A percentile compares a stretch with the other conserved stretches of the same genome.
These are phyloP conservation scores for Choiromyces venosus DNA, from an alignment of 495 filamentous ascomycete genomes.

Conservation along the genomic window DNA sequence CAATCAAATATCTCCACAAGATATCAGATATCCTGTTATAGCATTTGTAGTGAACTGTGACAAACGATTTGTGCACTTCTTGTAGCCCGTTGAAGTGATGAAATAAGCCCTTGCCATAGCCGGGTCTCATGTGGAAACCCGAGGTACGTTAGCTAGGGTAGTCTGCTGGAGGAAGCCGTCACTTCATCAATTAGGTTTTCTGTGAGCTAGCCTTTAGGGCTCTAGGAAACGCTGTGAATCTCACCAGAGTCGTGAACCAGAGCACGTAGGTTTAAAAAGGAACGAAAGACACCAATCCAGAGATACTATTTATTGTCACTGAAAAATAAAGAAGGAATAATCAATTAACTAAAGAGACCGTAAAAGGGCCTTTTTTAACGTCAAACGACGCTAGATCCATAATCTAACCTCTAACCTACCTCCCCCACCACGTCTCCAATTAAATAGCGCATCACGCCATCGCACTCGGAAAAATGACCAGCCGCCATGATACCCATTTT, in stretches of 20 bases:
- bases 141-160: too few species aligned
- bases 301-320: not conserved
- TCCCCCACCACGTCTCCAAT: not conserved
- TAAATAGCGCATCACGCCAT: not conserved
- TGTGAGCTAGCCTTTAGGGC: too few species aligned
- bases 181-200: too few species aligned
- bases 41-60: not conserved
- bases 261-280: too few species aligned
- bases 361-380: not conserved
- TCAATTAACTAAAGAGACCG: not conserved
- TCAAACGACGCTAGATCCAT: not conserved
- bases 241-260: too few species aligned
- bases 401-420: too few species aligned
- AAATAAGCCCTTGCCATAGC: too few species aligned
- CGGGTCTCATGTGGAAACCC: too few species aligned
- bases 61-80: too few species aligned
- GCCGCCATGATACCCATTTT: not conserved
- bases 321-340: not conserved
- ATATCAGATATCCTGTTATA: not conserved
- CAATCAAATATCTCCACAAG: not conserved
- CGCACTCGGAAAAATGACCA: not conserved
- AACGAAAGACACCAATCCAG: not conserved
- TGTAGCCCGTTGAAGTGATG: too few species aligned
- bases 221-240: too few species aligned
- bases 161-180: too few species aligned